Evolutionary conservation across 2,329 filamentous ascomycete genomes (phyloP).

Genomic region (Trichoderma brevicompactum): DNA sequence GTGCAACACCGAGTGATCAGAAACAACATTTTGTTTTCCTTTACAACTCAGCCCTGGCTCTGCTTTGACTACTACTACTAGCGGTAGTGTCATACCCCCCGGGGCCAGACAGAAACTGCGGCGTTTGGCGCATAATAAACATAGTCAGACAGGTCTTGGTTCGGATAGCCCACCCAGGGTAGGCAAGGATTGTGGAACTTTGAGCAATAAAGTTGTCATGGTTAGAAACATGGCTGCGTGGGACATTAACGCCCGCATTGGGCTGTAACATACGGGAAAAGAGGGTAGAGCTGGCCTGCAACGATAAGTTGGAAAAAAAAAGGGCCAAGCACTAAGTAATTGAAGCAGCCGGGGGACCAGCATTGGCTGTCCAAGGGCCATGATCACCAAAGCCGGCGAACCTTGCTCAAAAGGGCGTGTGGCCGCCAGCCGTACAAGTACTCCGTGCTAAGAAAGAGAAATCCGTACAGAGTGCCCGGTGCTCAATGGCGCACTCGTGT

Average conservation of each 20-base stretch:
- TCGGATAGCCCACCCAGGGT: background rate
- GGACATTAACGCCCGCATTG: slow-evolving; percentile 22
- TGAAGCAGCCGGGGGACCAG: slow-evolving; percentile 9
- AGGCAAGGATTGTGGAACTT: slow-evolving; percentile 14
- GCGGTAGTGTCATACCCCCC: background rate
- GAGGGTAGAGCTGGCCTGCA: background rate
- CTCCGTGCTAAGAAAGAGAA: background rate
- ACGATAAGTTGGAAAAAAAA: background rate
- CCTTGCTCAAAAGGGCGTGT: slow-evolving; percentile 9
- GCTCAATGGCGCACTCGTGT: background rate
- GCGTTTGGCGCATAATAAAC: background rate
- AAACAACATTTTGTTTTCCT: background rate
- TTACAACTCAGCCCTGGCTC: background rate
- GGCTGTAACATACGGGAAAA: background rate
- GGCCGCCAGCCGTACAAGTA: background rate
- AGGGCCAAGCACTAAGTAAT: slow-evolving; percentile 14
- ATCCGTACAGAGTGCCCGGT: background rate
- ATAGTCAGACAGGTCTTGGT: slow-evolving; percentile 8
- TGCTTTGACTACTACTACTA: background rate
- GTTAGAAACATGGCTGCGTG: slow-evolving; percentile 21
- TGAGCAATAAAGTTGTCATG: slow-evolving; percentile 19
- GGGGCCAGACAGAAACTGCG: background rate
- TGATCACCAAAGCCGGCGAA: slow-evolving; percentile 13
- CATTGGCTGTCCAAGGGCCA: background rate
- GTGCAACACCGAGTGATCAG: background rate